Percentiles rank a stretch among this genome's conserved stretches.
Conservation (phyloP, 2,329 filamentous ascomycete genomes). For the Microsporum canis region DNA sequence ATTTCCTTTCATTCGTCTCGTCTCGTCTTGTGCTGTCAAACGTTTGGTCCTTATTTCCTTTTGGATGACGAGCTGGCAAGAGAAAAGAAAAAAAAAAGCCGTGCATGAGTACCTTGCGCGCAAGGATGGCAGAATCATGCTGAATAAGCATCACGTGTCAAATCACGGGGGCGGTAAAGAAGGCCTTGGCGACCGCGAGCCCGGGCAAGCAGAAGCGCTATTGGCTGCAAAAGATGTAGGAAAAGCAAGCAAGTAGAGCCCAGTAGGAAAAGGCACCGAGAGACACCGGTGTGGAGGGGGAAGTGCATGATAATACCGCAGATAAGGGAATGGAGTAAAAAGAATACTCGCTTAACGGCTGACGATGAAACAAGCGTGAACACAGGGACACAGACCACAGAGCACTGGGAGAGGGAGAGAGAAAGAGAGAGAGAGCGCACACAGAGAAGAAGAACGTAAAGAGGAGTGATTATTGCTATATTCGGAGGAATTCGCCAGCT, state of each 20-base stretch:
- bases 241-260: neutral
- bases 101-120: slow-evolving; percentile 1
- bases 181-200: neutral
- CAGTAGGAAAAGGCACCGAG: neutral
- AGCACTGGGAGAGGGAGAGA: neutral
- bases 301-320: neutral
- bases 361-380: neutral
- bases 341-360: neutral
- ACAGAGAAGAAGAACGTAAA: neutral
- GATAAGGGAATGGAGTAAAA: neutral
- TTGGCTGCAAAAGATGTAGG: neutral
- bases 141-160: neutral
- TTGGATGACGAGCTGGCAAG: neutral
- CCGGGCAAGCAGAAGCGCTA: neutral
- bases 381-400: neutral
- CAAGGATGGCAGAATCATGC: neutral
- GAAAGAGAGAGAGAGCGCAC: neutral
- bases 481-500: neutral
- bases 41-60: too few relatives aligned
- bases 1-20: too few relatives aligned
- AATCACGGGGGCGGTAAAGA: neutral
- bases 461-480: neutral
- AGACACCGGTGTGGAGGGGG: neutral
- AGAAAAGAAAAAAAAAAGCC: slow-evolving; percentile 4
- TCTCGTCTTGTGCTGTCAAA: too few relatives aligned